These are phyloP conservation scores for Globisporangium spinosum DNA, from an alignment of 352 stramenopile species.

Conservation along the genomic window DNA sequence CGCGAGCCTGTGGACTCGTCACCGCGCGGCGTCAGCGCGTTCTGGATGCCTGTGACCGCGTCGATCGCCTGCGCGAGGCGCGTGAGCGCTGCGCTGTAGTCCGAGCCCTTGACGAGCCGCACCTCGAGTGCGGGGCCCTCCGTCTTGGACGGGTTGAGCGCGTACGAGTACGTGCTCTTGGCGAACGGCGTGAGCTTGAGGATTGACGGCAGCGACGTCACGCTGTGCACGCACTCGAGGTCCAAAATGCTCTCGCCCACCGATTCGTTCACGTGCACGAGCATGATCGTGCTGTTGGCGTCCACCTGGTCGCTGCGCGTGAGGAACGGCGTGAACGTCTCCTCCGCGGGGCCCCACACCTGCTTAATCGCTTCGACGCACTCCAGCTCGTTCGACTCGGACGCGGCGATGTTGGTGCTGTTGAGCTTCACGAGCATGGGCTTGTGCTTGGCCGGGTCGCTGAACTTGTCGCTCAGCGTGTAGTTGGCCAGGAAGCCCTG, in stretches of 20 bases:
- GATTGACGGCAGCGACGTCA: constrained; percentile 53
- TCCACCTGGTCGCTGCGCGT: constrained; percentile 47
- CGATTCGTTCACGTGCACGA: constrained; percentile 47
- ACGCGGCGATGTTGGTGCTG: constrained; percentile 13
- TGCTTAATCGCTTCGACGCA: constrained; percentile 41
- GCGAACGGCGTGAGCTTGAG: constrained; percentile 75
- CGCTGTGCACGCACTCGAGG: constrained; percentile 45
- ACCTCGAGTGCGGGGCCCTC: constrained; percentile 45
- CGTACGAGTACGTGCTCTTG: constrained; percentile 42
- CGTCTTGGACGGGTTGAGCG: constrained; percentile 20
- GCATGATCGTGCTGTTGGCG: constrained; percentile 43
- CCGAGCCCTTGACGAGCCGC: constrained; percentile 37
- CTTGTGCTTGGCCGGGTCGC: constrained; percentile 25
- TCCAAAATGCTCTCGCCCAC: constrained; percentile 42
- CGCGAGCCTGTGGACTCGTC: constrained; percentile 21
- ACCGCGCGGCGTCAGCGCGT: constrained; percentile 31
- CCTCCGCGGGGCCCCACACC: constrained; percentile 40
- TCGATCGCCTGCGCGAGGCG: constrained; percentile 31
- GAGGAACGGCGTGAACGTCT: constrained; percentile 68
- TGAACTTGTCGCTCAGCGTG: constrained; percentile 21
- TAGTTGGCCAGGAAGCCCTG: constrained; percentile 45
- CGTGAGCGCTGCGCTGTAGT: constrained; percentile 21
- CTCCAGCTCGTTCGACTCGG: constrained; percentile 24
- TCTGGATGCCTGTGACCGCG: constrained; percentile 43
- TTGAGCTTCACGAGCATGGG: constrained; percentile 60